Evolutionary conservation across 257 asterid genomes (phyloP), one percentile per base, ranked within the genome.

Genomic region (Ehretia macrophylla): DNA sequence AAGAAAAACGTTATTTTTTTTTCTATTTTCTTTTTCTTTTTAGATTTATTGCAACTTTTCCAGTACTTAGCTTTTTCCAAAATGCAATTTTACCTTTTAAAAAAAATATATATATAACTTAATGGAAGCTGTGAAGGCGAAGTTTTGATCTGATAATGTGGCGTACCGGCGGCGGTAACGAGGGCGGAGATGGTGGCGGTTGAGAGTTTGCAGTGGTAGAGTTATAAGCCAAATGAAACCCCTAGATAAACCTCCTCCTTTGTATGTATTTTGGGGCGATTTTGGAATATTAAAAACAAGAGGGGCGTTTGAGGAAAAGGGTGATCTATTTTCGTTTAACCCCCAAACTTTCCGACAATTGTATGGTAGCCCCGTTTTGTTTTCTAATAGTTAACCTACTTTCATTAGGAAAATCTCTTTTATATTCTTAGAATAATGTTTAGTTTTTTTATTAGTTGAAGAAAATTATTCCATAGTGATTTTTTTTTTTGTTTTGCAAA

Each of bases 211-310:
- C 11, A 42, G 47, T 42, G 47, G 47, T 42, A 2, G 16, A 11
- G 16, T 11, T 14, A 2, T 42, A 11, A 42, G 47, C 12, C 47
- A 10, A 10, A 42, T 42, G 38, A 50, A 61, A 61, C 58, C 57
- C 64, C 58, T n/a, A 17, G 35, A 49, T 48, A 61, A 61, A 49
- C 58, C 66, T 38, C 16, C 47, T 42, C 44, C 44, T 38, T 38
- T 38, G 44, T 38, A 38, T 11, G 6, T 38, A 38, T 38, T 38
- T n/a, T 16, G 18, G 66, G 66, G 48, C 55, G 44, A 32, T 5
- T 49, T 46, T 1, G 4, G 57, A 48, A 48, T 23, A 23, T 60
- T 4, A 60, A 8, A 60, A 48, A 60, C 65, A 8, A 48, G 14
- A 60, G 51, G 66, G 64, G 35, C 58, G 37, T 12, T 10, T 10